These are phyloP conservation scores for Chlorella sp. DNA, from an alignment of 139 green algal genomes.

Conservation along the genomic window DNA sequence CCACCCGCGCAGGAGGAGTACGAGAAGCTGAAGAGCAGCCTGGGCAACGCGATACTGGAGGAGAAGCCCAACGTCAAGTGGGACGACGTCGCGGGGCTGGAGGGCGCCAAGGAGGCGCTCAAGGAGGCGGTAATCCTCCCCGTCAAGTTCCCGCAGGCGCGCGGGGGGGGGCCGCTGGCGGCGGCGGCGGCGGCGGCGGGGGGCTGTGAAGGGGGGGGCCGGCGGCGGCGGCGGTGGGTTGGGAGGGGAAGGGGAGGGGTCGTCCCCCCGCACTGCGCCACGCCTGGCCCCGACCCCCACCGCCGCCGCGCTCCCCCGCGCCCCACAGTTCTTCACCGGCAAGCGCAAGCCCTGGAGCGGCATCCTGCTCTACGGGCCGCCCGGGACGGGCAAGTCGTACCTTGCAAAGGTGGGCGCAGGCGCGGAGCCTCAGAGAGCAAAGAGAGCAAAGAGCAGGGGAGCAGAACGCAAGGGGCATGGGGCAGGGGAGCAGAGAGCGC, in stretches of 20 bases:
- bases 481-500: too few species aligned
- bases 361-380: slow-evolving; percentile 97
- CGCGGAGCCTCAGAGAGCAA: too few species aligned
- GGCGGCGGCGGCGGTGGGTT: too few species aligned
- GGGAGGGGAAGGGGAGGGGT: too few species aligned
- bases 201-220: too few species aligned
- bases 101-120: slow-evolving; percentile 95
- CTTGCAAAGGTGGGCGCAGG: slow-evolving; percentile 91
- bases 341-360: slow-evolving; percentile 98
- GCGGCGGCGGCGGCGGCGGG: too few species aligned
- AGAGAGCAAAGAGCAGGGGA: too few species aligned
- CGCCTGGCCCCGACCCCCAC: too few species aligned
- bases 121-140: slow-evolving; percentile 99
- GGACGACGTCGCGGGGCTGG: slow-evolving; percentile 97
- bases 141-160: slow-evolving; percentile 96
- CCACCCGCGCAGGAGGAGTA: slow-evolving; percentile 54
- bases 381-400: slow-evolving; percentile 98
- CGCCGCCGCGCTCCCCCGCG: too few species aligned
- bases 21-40: slow-evolving; percentile 77
- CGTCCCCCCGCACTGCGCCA: too few species aligned
- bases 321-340: slow-evolving; percentile 98
- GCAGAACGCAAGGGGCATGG: too few species aligned
- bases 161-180: too few species aligned
- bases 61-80: slow-evolving; percentile 97
- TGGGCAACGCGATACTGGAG: slow-evolving; percentile 82